phyloP scores from a whole-genome alignment of 1,284 basidiomycete genomes.

The Leccinum solheimii region DNA sequence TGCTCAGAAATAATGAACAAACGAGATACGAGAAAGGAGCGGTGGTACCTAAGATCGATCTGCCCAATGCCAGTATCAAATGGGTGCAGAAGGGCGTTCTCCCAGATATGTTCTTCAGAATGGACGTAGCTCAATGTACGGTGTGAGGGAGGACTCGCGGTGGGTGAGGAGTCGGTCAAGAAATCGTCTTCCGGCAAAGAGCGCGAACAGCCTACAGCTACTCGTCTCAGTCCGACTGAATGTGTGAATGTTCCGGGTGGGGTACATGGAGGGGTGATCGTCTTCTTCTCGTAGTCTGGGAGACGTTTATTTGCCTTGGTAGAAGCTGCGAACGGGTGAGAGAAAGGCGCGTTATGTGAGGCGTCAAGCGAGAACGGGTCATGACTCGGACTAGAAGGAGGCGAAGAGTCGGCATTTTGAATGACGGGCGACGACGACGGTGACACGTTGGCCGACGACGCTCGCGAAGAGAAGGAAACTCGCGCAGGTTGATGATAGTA shows the following conservation, averaged over 20 bases:
- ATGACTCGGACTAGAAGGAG: constrained; percentile 27
- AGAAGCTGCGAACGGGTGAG: constrained; percentile 35
- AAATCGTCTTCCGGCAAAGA: constrained; percentile 30
- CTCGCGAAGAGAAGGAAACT: too few species aligned
- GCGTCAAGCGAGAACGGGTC: constrained; percentile 20
- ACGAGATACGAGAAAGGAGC: background rate
- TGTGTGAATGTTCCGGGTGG: constrained; percentile 23
- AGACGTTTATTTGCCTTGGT: constrained; percentile 29
- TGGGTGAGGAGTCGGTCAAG: constrained; percentile 3
- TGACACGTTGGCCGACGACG: constrained; percentile 6
- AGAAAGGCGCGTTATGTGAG: constrained; percentile 18
- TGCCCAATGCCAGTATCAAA: constrained; percentile 34
- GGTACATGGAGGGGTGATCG: constrained; percentile 21
- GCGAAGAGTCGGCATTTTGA: constrained; percentile 33
- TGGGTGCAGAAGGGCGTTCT: constrained; percentile 27
- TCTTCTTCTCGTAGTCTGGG: constrained; percentile 35
- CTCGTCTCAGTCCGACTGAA: constrained; percentile 10
- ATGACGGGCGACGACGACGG: constrained; percentile 34
- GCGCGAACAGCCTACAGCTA: constrained; percentile 13
- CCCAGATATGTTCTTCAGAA: constrained; percentile 33
- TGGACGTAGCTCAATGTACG: constrained; percentile 25
- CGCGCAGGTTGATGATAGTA: too few species aligned
- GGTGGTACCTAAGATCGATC: constrained; percentile 35
- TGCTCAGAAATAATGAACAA: constrained; percentile 18
- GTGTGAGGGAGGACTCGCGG: constrained; percentile 16